Conservation (phyloP, 176 grass and related monocot genomes). For the Echinochloa phyllopogon region DNA sequence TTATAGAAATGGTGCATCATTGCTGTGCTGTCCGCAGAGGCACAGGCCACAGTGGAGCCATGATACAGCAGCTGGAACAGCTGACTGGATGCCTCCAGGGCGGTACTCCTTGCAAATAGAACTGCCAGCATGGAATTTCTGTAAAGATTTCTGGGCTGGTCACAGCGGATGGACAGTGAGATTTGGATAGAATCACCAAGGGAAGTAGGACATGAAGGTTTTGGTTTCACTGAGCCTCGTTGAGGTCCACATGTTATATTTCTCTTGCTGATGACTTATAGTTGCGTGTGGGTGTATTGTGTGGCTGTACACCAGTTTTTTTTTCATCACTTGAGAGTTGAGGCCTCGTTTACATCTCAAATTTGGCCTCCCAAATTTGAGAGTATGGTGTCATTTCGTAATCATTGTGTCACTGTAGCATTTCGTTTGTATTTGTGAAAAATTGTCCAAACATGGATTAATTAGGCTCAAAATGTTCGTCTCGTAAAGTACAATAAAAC, state of each 20-base stretch:
- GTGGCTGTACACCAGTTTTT: not conserved
- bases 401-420: too few species aligned
- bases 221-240: not conserved
- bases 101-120: not conserved
- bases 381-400: too few species aligned
- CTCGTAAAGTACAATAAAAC: too few species aligned
- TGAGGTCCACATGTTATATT: not conserved
- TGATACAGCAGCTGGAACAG: slow-evolving; percentile 16
- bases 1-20: not conserved
- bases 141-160: slow-evolving; percentile 14
- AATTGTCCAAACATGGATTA: too few species aligned
- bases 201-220: not conserved
- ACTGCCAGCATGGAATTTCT: not conserved
- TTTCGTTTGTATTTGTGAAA: too few species aligned
- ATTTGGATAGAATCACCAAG: not conserved
- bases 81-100: not conserved
- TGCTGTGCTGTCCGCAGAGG: not conserved
- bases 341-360: too few species aligned
- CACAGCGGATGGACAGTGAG: not conserved
- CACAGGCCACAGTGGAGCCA: not conserved
- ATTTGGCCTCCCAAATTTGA: too few species aligned
- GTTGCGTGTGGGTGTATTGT: not conserved
- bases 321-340: too few species aligned
- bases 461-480: too few species aligned
- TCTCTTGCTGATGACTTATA: slow-evolving; percentile 6